These are phyloP conservation scores for Vanrija humicola DNA, from an alignment of 1,284 basidiomycete species.

Conservation along the genomic window DNA sequence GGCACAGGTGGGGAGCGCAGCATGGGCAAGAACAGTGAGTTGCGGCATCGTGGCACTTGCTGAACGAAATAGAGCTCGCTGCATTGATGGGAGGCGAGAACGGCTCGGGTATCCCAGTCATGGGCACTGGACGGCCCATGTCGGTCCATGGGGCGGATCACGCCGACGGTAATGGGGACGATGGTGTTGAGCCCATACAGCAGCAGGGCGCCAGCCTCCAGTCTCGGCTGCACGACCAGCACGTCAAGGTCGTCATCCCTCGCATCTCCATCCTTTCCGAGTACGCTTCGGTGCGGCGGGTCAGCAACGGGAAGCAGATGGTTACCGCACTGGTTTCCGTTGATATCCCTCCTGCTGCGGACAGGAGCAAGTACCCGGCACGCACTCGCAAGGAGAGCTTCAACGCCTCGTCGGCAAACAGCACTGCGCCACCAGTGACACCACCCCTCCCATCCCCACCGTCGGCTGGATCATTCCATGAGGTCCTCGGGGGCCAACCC, in stretches of 20 bases:
- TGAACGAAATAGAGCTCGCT: slow-evolving; percentile 63
- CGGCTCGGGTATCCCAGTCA: not conserved
- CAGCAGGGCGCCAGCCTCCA: slow-evolving; percentile 9
- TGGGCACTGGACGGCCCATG: no score
- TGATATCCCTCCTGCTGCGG: slow-evolving; percentile 72
- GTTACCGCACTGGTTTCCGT: slow-evolving; percentile 86
- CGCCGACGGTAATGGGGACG: slow-evolving; percentile 67
- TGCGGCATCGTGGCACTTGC: slow-evolving; percentile 2
- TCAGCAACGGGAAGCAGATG: slow-evolving; percentile 58
- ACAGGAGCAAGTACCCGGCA: slow-evolving; percentile 31
- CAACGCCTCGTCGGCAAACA: slow-evolving; percentile 27
- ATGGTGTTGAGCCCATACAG: slow-evolving; percentile 56
- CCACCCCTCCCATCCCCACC: slow-evolving; percentile 32
- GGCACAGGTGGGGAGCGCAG: slow-evolving; percentile 61
- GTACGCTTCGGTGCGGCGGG: slow-evolving; percentile 72
- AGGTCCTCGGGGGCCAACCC: slow-evolving; percentile 5
- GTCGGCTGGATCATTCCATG: slow-evolving; percentile 17
- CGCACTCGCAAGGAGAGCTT: slow-evolving; percentile 25
- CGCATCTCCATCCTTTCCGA: slow-evolving; percentile 84
- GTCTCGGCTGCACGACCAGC: slow-evolving; percentile 38
- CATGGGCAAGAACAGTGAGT: slow-evolving; percentile 81
- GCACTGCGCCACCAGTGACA: not conserved
- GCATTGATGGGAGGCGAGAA: slow-evolving; percentile 68
- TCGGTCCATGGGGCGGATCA: not conserved
- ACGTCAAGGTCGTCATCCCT: slow-evolving; percentile 70